Conservation (phyloP, 345 rosid genomes). For the Draba incana region DNA sequence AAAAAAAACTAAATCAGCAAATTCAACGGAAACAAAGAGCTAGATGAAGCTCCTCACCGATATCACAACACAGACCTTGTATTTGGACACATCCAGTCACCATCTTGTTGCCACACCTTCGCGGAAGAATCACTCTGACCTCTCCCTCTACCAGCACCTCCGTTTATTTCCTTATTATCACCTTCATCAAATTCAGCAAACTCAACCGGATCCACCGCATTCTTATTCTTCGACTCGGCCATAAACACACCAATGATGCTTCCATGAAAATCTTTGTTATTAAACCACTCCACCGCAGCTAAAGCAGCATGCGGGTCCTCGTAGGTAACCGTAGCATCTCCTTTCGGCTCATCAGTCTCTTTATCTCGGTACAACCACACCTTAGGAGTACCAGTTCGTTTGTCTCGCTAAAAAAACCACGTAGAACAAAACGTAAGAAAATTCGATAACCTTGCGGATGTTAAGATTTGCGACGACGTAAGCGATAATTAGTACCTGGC, state of each 20-base stretch:
- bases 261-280: slow-evolving; percentile 95
- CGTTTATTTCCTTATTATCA: slow-evolving; percentile 48
- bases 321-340: slow-evolving; percentile 96
- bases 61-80: slow-evolving; percentile 99
- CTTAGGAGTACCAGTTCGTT: slow-evolving; percentile 89
- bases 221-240: slow-evolving; percentile 76
- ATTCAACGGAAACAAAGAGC: slow-evolving; percentile 50
- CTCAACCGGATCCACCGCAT: slow-evolving; percentile 50
- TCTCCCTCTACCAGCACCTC: slow-evolving; percentile 68
- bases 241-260: slow-evolving; percentile 74
- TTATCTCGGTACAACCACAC: slow-evolving; percentile 93
- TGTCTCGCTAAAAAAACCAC: slow-evolving; percentile 63
- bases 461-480: neutral
- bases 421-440: neutral
- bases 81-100: slow-evolving; percentile 99
- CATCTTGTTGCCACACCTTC: slow-evolving; percentile 94
- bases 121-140: slow-evolving; percentile 77
- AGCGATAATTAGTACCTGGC: slow-evolving; percentile 40
- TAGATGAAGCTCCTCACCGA: slow-evolving; percentile 98
- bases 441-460: neutral
- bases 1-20: neutral
- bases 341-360: slow-evolving; percentile 86
- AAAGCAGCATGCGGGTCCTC: slow-evolving; percentile 98
- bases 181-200: slow-evolving; percentile 55
- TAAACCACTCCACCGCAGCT: slow-evolving; percentile 99